Base-by-base conservation (phyloP, 1,139 yeast genomes). In the Suhomyces bolitotheri region DNA sequence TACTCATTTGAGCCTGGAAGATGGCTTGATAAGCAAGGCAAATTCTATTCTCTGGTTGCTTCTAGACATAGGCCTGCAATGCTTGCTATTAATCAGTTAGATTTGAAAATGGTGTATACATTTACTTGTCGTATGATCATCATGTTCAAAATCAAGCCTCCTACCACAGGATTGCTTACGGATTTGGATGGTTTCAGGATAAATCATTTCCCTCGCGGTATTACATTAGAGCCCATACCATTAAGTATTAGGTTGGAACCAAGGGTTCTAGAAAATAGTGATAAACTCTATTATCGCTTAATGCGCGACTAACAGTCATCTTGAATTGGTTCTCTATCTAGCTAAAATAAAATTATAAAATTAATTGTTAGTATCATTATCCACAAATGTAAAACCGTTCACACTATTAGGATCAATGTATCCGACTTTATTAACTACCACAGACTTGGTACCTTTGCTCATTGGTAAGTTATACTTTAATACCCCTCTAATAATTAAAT, bases 401-500 rank as follows among this genome's bases (percentile, higher is more conserved):
- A 29, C 28, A 30, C 20, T 27, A 17, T 56, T 59, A 5, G 90
- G 87, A 56, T 82, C 81, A 27, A 83, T 71, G 38, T 68, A 63
- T 21, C 77, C 73, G 13, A 80, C 68, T 49, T 78, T 79, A 41
- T 81, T 79, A 14, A 85, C 80, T 4, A 81, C 78, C 5, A 82
- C 75, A 0, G 85, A 73, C 49, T 76, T 73, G 28, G 66, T 65
- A 12, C 69, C 69, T 34, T 68, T 68, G 29, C 78, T 71, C 46
- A 90, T 69, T 1, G 95, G 92, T 33, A 90, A 66, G 37, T 75
- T 77, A 58, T 92, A 90, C 56, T 78, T 80, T 57, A 90, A 71
- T 14, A 82, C 80, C 1, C 98, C 98, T 29, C 96, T 71, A 2
- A 90, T 71, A 17, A 89, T 84, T 49, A 90, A 66, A 44, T 89